Evolutionary conservation across 2,329 filamentous ascomycete species (phyloP).

Genomic region (Clarireedia homoeocarpa): DNA sequence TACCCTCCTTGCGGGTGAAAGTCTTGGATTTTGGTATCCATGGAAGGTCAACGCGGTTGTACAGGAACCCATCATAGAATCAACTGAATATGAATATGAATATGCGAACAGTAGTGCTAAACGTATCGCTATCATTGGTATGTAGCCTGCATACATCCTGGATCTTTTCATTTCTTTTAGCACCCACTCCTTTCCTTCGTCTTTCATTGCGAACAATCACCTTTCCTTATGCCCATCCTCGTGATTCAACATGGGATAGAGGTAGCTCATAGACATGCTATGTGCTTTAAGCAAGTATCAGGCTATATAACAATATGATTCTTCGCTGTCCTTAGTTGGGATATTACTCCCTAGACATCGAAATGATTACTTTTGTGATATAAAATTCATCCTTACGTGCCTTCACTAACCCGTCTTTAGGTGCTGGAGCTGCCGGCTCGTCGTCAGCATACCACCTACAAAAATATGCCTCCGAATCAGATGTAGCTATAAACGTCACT

Average conservation of each 20-base stretch:
- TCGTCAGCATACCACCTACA: constrained; percentile 79
- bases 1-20: constrained; percentile 17
- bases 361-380: background rate
- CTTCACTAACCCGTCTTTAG: constrained; percentile 36
- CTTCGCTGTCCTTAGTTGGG: background rate
- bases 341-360: background rate
- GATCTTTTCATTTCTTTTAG: no score
- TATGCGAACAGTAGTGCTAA: constrained; percentile 20
- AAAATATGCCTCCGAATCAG: constrained; percentile 55
- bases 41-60: constrained; percentile 14
- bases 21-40: constrained; percentile 26
- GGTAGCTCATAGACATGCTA: no score
- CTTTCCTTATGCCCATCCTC: no score
- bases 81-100: constrained; percentile 6
- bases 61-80: constrained; percentile 1
- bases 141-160: constrained; percentile 7
- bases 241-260: no score
- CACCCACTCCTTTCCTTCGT: no score
- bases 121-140: constrained; percentile 30
- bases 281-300: no score
- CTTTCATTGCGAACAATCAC: no score
- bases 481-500: constrained; percentile 65
- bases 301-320: no score
- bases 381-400: background rate
- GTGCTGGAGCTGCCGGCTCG: constrained; percentile 81